A percentile compares a stretch with the other conserved stretches of the same genome.
phyloP scores from a whole-genome alignment of 2,329 filamentous ascomycete genomes.

The Penicillium sumatraense region DNA sequence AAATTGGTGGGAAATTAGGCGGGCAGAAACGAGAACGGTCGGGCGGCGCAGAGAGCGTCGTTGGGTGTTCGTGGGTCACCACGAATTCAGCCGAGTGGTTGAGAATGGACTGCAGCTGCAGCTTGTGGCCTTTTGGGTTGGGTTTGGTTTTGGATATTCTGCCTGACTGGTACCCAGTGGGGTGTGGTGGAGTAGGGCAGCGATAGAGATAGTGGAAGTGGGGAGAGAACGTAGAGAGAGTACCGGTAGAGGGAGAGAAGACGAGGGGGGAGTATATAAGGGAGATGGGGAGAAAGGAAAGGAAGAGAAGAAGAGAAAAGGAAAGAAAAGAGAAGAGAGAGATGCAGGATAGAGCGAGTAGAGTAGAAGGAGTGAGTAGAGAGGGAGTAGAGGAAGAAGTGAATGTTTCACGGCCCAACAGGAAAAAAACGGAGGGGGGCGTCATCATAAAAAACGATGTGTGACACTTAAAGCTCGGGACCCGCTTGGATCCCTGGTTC shows the following conservation, averaged over 20 bases:
- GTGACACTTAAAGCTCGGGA: slow-evolving; percentile 19
- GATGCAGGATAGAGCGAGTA: neutral
- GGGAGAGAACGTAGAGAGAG: slow-evolving; percentile 1
- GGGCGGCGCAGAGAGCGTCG: slow-evolving; percentile 21
- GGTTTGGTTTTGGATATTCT: slow-evolving; percentile 17
- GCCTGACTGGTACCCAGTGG: slow-evolving; percentile 32
- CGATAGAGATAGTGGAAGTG: slow-evolving; percentile 12
- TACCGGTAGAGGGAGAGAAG: neutral
- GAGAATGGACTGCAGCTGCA: slow-evolving; percentile 28
- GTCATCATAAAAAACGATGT: slow-evolving; percentile 13
- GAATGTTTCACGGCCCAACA: slow-evolving; percentile 27
- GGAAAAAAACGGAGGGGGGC: slow-evolving; percentile 13
- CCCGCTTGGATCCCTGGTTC: slow-evolving; percentile 24
- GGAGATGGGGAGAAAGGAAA: slow-evolving; percentile 2
- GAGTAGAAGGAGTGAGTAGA: slow-evolving; percentile 2
- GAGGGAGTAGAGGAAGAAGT: slow-evolving; percentile 3
- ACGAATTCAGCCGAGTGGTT: slow-evolving; percentile 22
- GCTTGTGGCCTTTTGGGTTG: slow-evolving; percentile 21
- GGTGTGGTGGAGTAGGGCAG: slow-evolving; percentile 17
- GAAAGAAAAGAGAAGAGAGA: slow-evolving; percentile 2
- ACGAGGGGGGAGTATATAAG: neutral
- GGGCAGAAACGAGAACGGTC: slow-evolving; percentile 12
- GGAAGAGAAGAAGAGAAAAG: neutral
- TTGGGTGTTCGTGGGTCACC: slow-evolving; percentile 21
- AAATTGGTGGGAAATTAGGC: slow-evolving; percentile 28